Conservation (phyloP, 345 rosid species). For the Linum trigynum region DNA sequence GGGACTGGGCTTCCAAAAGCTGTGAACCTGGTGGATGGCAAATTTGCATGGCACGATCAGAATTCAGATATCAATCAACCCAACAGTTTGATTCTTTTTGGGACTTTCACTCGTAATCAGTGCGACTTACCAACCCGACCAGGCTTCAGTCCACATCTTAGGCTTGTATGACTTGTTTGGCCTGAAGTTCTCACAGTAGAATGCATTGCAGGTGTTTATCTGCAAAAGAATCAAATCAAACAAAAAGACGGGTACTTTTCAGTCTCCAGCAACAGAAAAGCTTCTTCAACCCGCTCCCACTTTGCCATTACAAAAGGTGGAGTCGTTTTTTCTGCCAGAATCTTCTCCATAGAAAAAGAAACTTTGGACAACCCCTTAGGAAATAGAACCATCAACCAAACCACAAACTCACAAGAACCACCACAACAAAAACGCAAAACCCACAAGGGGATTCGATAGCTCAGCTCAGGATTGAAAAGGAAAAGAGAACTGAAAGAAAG, state of each 20-base stretch:
- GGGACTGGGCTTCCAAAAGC: conserved; percentile 50
- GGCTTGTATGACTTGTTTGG: conserved; percentile 33
- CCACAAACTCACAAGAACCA: too few species aligned
- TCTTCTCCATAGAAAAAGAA: too few species aligned
- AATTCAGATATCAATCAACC: too few species aligned
- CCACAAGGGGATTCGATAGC: too few species aligned
- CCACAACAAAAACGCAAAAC: too few species aligned
- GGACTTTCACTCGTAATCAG: not conserved
- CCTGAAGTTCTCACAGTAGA: conserved; percentile 37
- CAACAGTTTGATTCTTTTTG: not conserved
- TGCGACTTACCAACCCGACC: conserved; percentile 50
- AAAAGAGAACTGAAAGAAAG: too few species aligned
- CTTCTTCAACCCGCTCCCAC: not conserved
- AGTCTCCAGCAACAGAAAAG: conserved; percentile 7
- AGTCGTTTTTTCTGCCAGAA: not conserved
- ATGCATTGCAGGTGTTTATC: conserved; percentile 51
- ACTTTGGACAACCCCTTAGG: not conserved
- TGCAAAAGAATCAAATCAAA: conserved; percentile 1
- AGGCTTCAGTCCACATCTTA: conserved; percentile 64
- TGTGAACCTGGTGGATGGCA: conserved; percentile 32
- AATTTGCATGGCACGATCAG: not conserved
- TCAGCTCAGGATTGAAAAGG: too few species aligned
- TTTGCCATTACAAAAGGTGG: not conserved
- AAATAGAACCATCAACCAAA: not conserved
- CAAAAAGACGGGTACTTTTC: not conserved